Evolutionary conservation across 345 rosid genomes (phyloP).

Genomic region (Passiflora organensis): DNA sequence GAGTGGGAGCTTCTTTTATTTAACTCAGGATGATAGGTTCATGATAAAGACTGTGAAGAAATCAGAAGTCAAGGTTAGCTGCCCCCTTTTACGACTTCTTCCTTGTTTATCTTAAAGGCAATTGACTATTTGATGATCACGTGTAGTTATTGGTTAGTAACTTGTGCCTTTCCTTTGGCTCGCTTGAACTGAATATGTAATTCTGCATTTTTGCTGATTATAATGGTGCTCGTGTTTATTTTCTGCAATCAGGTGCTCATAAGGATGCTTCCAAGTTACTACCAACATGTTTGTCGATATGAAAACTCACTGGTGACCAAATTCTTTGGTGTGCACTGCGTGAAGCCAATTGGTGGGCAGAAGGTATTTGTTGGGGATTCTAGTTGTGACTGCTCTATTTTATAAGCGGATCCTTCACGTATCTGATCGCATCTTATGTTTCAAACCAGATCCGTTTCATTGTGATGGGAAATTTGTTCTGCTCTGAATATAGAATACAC

Average conservation of each 20-base stretch:
- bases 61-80: conserved; percentile 67
- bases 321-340: conserved; percentile 71
- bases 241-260: conserved; percentile 39
- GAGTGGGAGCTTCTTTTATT: conserved; percentile 68
- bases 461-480: conserved; percentile 64
- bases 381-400: too few relatives aligned
- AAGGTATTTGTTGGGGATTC: conserved; percentile 58
- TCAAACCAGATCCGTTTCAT: conserved; percentile 50
- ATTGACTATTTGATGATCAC: too few relatives aligned
- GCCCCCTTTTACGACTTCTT: too few relatives aligned
- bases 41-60: conserved; percentile 74
- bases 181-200: not conserved
- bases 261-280: conserved; percentile 62
- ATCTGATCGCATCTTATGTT: conserved; percentile 15
- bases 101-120: not conserved
- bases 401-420: conserved; percentile 72
- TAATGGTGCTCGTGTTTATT: conserved; percentile 79
- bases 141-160: too few relatives aligned
- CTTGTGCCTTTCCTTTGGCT: not conserved
- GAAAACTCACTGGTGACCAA: conserved; percentile 62
- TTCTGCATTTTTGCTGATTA: conserved; percentile 59
- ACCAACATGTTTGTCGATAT: conserved; percentile 55
- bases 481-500: conserved; percentile 59
- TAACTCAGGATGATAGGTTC: conserved; percentile 61
- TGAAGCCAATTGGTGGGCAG: conserved; percentile 53